Evolutionary conservation across 495 filamentous ascomycete genomes (phyloP), one percentile per base, ranked within the genome.

Genomic region (Xylaria intraflava): DNA sequence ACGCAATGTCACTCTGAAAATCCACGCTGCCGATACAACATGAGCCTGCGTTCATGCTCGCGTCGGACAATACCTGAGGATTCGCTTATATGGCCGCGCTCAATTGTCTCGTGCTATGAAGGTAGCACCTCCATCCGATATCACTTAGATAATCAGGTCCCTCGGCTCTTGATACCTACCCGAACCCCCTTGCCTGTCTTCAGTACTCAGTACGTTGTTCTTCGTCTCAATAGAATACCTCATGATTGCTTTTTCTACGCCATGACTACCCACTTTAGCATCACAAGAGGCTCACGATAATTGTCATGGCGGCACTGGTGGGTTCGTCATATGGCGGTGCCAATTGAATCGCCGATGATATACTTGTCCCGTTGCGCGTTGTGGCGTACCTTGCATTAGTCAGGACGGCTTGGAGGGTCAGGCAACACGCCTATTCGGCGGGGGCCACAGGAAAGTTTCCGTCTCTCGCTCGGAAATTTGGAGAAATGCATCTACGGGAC

Each of bases 381-480:
- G 52, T 52, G 31, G 52, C 38, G 52, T 55, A 55, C 52, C 52
- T 55, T 55, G 52, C 52, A 55, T 55, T 42, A 55, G 52, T 35
- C 16, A 42, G 43, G 14, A 4, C 38, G 29, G 27, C 17, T 36
- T 46, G 45, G 45, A 49, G 52, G 52, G 52, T 48, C 52, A 49
- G 45, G 45, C 26, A 48, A 43, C 27, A 7, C 49, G 52, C 44
- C 52, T 49, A 55, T 49, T 55, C 38, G 52, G 51, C 36, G 35
- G 33, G 6, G 46, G 20, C 31, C 24, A 16, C 42, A 43, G 17
- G 22, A 46, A 27, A 31, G 38, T 16, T 6, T 23, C 26, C 42
- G 23, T 46, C 27, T 3, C 10, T 46, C 7, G 50, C 43, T 45
- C 50, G 50, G 49, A 26, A 51, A 19, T 26, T 41, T 8, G 31